Percentiles rank a stretch among this genome's conserved stretches.
phyloP scores from a whole-genome alignment of 1,284 basidiomycete genomes.

The Malassezia caprae region DNA sequence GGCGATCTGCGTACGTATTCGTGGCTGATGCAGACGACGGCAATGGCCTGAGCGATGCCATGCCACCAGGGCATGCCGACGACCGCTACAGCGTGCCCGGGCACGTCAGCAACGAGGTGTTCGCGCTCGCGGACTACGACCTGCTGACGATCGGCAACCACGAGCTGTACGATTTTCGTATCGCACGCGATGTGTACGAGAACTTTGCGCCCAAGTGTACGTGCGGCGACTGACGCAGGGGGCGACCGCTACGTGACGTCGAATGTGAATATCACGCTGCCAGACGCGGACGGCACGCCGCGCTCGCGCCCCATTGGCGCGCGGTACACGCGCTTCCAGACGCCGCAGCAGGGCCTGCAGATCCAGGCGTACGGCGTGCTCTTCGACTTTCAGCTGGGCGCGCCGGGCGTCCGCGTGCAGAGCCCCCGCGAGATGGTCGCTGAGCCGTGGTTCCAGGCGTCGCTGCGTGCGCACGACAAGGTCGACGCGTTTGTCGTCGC shows the following conservation, averaged over 20 bases:
- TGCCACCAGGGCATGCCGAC: constrained; percentile 5
- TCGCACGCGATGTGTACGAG: constrained; percentile 67
- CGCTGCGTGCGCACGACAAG: constrained; percentile 19
- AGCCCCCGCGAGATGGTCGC: constrained; percentile 34
- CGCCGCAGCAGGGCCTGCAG: constrained; percentile 26
- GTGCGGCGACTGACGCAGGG: constrained; percentile 8
- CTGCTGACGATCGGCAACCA: constrained; percentile 78
- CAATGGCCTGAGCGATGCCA: constrained; percentile 42
- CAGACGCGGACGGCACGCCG: constrained; percentile 13
- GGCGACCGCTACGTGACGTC: constrained; percentile 32
- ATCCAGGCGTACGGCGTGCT: constrained; percentile 40
- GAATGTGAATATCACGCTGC: constrained; percentile 34
- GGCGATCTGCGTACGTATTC: constrained; percentile 27
- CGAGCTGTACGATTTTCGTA: constrained; percentile 69
- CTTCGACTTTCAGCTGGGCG: constrained; percentile 39
- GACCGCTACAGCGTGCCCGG: constrained; percentile 23
- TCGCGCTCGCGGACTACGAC: constrained; percentile 68
- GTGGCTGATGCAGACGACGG: constrained; percentile 35
- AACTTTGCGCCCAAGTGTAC: constrained; percentile 58
- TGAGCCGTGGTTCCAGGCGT: constrained; percentile 40
- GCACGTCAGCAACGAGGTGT: constrained; percentile 45
- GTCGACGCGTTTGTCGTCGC: constrained; percentile 42
- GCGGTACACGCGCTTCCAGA: constrained; percentile 29
- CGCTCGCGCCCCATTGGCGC: constrained; percentile 32
- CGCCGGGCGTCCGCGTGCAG: constrained; percentile 29